phyloP scores from a whole-genome alignment of 495 filamentous ascomycete genomes.

The Penicillium canariense region DNA sequence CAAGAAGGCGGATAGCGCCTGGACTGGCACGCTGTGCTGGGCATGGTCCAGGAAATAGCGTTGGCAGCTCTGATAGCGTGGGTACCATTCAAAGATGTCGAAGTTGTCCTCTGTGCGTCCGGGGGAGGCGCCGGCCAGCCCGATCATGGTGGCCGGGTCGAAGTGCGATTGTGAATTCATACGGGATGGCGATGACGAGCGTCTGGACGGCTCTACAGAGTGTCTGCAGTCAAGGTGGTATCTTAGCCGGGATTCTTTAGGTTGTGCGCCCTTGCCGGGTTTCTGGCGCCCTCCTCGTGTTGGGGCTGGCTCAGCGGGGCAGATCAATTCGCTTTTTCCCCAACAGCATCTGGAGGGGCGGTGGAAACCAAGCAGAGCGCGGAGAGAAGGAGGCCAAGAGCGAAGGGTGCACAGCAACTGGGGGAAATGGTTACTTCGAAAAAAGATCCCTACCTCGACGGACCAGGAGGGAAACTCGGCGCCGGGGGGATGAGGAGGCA shows the following conservation, averaged over 20 bases:
- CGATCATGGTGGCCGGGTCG: slow-evolving; percentile 42
- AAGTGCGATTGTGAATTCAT: slow-evolving; percentile 40
- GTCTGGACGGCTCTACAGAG: slow-evolving; percentile 15
- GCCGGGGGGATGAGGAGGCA: slow-evolving; percentile 32
- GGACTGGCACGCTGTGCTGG: slow-evolving; percentile 77
- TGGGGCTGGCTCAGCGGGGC: slow-evolving; percentile 4
- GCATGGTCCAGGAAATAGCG: slow-evolving; percentile 91
- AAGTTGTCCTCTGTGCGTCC: slow-evolving; percentile 43
- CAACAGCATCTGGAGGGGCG: not conserved
- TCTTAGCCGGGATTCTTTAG: not conserved
- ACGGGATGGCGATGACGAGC: slow-evolving; percentile 18
- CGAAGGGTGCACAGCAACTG: not conserved
- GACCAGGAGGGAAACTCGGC: slow-evolving; percentile 35
- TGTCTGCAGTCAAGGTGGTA: slow-evolving; percentile 13
- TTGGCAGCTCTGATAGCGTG: slow-evolving; percentile 86
- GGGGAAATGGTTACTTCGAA: slow-evolving; percentile 36
- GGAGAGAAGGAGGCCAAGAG: slow-evolving; percentile 2
- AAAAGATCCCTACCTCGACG: slow-evolving; percentile 43
- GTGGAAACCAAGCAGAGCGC: not conserved
- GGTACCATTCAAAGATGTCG: slow-evolving; percentile 93
- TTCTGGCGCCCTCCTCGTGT: not conserved
- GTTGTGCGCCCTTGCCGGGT: not conserved
- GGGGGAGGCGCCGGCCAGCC: slow-evolving; percentile 35
- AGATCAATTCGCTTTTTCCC: not conserved
- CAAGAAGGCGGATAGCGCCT: slow-evolving; percentile 86